These are phyloP conservation scores for Paraphaeosphaeria sporulosa DNA, from an alignment of 2,329 filamentous ascomycete species.

Conservation along the genomic window DNA sequence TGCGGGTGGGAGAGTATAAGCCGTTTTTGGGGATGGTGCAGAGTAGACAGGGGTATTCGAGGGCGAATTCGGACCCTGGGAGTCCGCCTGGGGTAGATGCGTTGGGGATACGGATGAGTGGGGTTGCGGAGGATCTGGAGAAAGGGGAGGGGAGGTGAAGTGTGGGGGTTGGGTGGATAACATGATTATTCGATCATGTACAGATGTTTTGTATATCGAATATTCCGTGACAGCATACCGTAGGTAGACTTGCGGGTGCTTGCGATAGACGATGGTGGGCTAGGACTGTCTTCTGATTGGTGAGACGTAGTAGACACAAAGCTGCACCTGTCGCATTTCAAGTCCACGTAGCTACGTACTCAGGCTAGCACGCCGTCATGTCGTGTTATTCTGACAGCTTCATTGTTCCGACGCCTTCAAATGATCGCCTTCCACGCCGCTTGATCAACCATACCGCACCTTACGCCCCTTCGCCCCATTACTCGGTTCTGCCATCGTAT, in stretches of 20 bases:
- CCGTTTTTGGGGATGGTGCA: slow-evolving; percentile 18
- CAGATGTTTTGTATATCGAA: neutral
- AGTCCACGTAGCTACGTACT: no score
- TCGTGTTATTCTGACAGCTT: no score
- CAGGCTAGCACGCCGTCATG: no score
- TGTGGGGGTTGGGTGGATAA: neutral
- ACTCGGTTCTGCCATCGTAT: slow-evolving; percentile 10
- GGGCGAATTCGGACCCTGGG: slow-evolving; percentile 24
- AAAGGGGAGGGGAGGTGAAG: slow-evolving; percentile 6
- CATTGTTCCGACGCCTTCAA: neutral
- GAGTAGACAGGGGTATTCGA: slow-evolving; percentile 21
- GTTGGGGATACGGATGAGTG: slow-evolving; percentile 16
- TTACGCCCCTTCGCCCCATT: slow-evolving; percentile 14
- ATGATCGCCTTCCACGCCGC: neutral
- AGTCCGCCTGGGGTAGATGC: slow-evolving; percentile 16
- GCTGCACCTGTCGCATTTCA: no score
- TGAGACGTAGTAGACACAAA: no score
- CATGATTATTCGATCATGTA: neutral
- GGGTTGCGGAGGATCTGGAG: slow-evolving; percentile 15
- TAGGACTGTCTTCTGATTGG: no score
- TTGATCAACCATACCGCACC: slow-evolving; percentile 20
- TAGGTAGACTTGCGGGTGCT: no score
- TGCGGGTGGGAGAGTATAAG: slow-evolving; percentile 1
- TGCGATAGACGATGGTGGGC: no score
- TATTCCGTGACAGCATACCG: no score